Conservation (phyloP, 768 basidiomycete species). For the Symmetrospora coprosmae region DNA sequence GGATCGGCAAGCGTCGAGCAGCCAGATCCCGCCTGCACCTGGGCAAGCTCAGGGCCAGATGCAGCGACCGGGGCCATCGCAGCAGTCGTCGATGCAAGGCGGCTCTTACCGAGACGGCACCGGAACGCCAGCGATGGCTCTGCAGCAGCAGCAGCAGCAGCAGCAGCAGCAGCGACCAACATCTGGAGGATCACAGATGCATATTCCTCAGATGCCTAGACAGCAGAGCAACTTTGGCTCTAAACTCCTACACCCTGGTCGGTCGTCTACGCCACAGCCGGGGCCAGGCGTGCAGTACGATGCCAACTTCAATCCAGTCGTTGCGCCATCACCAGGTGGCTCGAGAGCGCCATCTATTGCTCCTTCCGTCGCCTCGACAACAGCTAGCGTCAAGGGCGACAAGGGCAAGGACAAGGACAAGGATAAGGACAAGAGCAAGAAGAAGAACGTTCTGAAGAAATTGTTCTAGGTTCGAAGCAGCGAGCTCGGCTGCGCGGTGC, state of each 20-base stretch:
- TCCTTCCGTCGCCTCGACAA: neutral
- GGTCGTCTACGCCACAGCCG: too few species aligned
- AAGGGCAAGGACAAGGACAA: neutral
- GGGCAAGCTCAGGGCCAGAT: too few species aligned
- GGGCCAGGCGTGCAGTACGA: too few species aligned
- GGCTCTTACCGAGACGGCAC: too few species aligned
- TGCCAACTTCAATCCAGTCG: conserved; percentile 11
- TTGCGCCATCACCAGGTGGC: neutral
- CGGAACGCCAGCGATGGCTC: too few species aligned
- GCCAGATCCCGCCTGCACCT: neutral
- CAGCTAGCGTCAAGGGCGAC: too few species aligned
- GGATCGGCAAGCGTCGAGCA: neutral
- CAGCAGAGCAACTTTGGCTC: neutral
- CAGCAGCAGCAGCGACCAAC: neutral
- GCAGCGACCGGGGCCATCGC: too few species aligned
- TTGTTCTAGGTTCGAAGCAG: neutral
- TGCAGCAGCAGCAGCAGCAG: neutral
- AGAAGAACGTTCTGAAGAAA: conserved; percentile 20
- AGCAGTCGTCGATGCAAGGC: too few species aligned
- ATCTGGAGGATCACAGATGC: neutral
- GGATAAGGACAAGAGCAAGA: conserved; percentile 6
- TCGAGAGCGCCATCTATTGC: conserved; percentile 7
- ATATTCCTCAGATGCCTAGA: neutral
- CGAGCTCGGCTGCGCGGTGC: too few species aligned
- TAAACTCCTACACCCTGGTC: neutral